A percentile compares a stretch with the other conserved stretches of the same genome.
Evolutionary conservation across 2,329 filamentous ascomycete species (phyloP).

Genomic region (Thielaviopsis ethacetica): DNA sequence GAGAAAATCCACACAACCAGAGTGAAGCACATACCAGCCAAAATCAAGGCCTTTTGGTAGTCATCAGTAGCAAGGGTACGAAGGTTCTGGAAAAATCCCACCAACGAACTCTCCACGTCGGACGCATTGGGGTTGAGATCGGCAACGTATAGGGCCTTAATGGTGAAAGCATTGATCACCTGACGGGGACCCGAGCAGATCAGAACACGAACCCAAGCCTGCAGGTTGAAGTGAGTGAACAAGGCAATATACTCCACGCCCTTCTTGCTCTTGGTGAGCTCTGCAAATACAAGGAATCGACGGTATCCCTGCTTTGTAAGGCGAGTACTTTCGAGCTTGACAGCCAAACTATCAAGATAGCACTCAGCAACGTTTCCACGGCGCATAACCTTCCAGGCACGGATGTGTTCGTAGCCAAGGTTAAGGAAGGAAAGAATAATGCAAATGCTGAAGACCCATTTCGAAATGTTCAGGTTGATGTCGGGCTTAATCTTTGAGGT

Average conservation of each 20-base stretch:
- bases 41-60: conserved; percentile 62
- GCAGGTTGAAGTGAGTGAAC: conserved; percentile 72
- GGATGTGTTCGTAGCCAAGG: conserved; percentile 61
- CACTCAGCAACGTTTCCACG: conserved; percentile 78
- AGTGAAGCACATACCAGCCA: conserved; percentile 87
- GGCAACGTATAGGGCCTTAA: conserved; percentile 67
- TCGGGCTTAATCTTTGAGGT: conserved; percentile 65
- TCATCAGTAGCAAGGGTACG: conserved; percentile 54
- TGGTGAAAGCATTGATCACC: conserved; percentile 74
- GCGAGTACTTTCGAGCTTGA: conserved; percentile 70
- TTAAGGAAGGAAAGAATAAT: conserved; percentile 85
- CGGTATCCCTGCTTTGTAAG: conserved; percentile 62
- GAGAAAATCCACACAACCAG: conserved; percentile 78
- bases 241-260: conserved; percentile 79
- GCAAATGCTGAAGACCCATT: conserved; percentile 89
- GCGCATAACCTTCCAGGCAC: conserved; percentile 65
- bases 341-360: conserved; percentile 78
- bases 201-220: conserved; percentile 74
- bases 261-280: conserved; percentile 80
- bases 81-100: conserved; percentile 74
- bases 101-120: conserved; percentile 44
- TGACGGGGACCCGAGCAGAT: conserved; percentile 87
- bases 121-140: conserved; percentile 35
- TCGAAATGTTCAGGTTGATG: conserved; percentile 61
- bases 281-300: conserved; percentile 82